Conservation (phyloP, 345 rosid species). For the Barbarea vulgaris region DNA sequence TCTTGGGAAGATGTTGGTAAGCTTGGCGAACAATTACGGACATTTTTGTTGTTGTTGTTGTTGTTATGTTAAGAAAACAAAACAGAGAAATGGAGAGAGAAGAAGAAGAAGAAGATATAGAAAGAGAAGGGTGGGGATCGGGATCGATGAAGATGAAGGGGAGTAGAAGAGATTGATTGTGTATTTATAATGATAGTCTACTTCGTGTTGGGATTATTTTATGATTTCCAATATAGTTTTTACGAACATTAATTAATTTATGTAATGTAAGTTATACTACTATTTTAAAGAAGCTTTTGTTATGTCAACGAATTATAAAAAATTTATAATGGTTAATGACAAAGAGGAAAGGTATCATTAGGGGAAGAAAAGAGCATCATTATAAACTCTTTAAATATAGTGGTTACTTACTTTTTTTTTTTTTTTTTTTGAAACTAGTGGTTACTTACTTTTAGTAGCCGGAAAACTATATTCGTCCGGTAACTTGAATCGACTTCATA, state of each 20-base stretch:
- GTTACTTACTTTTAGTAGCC: background rate
- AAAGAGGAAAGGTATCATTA: background rate
- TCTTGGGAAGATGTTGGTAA: conserved; percentile 22
- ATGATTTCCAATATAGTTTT: background rate
- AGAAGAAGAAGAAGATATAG: background rate
- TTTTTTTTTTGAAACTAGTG: too few relatives aligned
- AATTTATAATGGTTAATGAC: background rate
- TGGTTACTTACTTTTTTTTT: too few relatives aligned
- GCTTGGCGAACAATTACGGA: conserved; percentile 17
- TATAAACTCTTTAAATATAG: too few relatives aligned
- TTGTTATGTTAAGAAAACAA: background rate
- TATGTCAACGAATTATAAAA: background rate
- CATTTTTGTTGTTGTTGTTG: conserved; percentile 6
- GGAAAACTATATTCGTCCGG: conserved; percentile 7
- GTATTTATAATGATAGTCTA: conserved; percentile 30
- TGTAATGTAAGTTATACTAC: background rate
- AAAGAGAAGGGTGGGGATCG: too few relatives aligned
- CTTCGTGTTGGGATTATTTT: background rate
- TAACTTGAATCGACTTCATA: too few relatives aligned
- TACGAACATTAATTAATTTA: background rate
- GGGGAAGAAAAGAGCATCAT: background rate
- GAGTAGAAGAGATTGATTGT: background rate
- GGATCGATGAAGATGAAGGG: conserved; percentile 8
- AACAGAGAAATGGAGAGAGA: background rate
- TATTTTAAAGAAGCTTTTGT: background rate